Evolutionary conservation across 441 rosid genomes (phyloP).

Genomic region (Erysimum pusillum): DNA sequence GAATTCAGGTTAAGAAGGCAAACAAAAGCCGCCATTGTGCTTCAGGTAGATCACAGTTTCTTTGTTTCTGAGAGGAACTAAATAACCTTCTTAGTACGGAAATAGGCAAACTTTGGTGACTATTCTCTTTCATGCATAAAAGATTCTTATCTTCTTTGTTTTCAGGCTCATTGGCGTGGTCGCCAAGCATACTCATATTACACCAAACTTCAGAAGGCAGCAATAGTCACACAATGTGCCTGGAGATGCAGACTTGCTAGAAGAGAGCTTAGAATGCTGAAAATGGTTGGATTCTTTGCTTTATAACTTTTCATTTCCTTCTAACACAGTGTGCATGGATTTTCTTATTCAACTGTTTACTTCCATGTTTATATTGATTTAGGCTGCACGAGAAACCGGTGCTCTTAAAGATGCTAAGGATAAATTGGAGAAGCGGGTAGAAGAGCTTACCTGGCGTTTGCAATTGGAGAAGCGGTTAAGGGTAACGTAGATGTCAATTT

Average conservation of each 20-base stretch:
- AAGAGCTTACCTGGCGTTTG: slow-evolving; percentile 98
- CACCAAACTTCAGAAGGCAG: slow-evolving; percentile 87
- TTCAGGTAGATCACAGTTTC: slow-evolving; percentile 59
- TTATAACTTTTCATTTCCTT: slow-evolving; percentile 22
- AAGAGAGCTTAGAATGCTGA: slow-evolving; percentile 90
- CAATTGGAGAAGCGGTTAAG: slow-evolving; percentile 96
- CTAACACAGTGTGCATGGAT: slow-evolving; percentile 15
- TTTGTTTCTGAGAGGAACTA: slow-evolving; percentile 26
- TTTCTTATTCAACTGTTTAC: slow-evolving; percentile 37
- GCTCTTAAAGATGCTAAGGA: slow-evolving; percentile 98
- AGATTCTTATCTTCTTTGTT: slow-evolving; percentile 42
- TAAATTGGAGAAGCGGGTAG: slow-evolving; percentile 98
- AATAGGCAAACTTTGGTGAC: slow-evolving; percentile 23
- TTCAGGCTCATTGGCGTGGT: slow-evolving; percentile 84
- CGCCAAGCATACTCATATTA: slow-evolving; percentile 74
- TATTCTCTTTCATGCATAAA: slow-evolving; percentile 31
- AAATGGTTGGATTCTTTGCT: slow-evolving; percentile 72
- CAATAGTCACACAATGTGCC: slow-evolving; percentile 87
- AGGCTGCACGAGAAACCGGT: slow-evolving; percentile 99
- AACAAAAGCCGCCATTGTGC: slow-evolving; percentile 63
- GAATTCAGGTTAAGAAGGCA: slow-evolving; percentile 67
- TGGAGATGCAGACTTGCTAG: slow-evolving; percentile 98
- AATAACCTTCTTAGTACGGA: slow-evolving; percentile 24
- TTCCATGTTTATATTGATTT: slow-evolving; percentile 44
- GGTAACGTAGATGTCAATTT: slow-evolving; percentile 55